Conservation (phyloP, 306 rosid species). For the Biancaea sappan region DNA sequence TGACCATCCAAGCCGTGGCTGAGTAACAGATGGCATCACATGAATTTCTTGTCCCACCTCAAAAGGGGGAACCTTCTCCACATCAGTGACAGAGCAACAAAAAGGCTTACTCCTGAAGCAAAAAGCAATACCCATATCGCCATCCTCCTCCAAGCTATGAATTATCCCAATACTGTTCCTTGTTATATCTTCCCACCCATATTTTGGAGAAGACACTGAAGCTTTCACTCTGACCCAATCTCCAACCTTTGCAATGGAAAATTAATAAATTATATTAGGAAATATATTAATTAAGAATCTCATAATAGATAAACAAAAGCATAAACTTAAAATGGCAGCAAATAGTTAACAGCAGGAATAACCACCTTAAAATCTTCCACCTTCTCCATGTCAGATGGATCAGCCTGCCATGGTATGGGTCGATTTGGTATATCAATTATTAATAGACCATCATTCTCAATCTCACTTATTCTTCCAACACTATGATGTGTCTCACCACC, state of each 20-base stretch:
- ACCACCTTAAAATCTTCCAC: constrained; percentile 93
- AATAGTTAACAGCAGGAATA: constrained; percentile 18
- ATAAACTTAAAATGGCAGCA: constrained; percentile 20
- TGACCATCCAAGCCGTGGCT: constrained; percentile 97
- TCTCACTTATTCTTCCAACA: constrained; percentile 93
- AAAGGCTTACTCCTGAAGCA: constrained; percentile 98
- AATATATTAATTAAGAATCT: constrained; percentile 27
- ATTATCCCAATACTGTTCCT: constrained; percentile 90
- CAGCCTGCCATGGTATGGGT: constrained; percentile 99
- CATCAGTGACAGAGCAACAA: constrained; percentile 89
- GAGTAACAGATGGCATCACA: constrained; percentile 68
- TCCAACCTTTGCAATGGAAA: constrained; percentile 68
- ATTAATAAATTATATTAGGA: constrained; percentile 18
- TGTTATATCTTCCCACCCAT: constrained; percentile 96
- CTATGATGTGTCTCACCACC: constrained; percentile 99
- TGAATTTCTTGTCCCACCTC: constrained; percentile 92
- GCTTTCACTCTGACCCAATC: constrained; percentile 99
- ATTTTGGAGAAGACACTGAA: constrained; percentile 95
- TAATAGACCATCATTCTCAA: constrained; percentile 95
- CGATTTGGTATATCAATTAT: constrained; percentile 88
- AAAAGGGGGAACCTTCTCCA: constrained; percentile 88
- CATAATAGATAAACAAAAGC: constrained; percentile 10
- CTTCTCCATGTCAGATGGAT: constrained; percentile 98
- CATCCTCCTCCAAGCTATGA: constrained; percentile 94
- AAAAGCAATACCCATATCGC: constrained; percentile 92